A percentile compares a stretch with the other conserved stretches of the same genome.
phyloP scores from a whole-genome alignment of 2,329 filamentous ascomycete species.

The Aspergillus sclerotialis region DNA sequence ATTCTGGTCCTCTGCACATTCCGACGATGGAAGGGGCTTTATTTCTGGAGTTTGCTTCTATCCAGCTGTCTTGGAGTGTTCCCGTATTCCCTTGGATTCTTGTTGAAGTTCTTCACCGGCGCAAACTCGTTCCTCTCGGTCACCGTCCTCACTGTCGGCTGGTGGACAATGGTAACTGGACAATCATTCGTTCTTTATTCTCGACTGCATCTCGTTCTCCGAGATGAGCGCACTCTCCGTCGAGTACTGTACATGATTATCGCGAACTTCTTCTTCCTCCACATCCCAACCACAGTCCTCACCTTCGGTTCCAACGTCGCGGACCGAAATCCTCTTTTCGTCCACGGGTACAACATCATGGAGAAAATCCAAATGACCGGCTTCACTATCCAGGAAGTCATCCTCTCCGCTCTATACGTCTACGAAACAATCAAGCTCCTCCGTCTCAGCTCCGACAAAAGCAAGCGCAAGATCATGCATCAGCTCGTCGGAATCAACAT shows the following conservation, averaged over 20 bases:
- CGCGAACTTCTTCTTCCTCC: constrained; percentile 45
- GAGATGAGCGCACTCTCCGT: constrained; percentile 42
- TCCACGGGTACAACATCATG: constrained; percentile 38
- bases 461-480: constrained; percentile 31
- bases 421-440: constrained; percentile 46
- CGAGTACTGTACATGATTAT: constrained; percentile 53
- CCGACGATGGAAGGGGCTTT: constrained; percentile 32
- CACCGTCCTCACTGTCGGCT: constrained; percentile 46
- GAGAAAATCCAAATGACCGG: constrained; percentile 41
- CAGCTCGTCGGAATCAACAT: constrained; percentile 43
- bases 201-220: constrained; percentile 53
- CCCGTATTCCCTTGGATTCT: constrained; percentile 35
- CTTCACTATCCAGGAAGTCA: constrained; percentile 40
- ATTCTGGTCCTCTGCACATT: constrained; percentile 34
- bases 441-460: constrained; percentile 21
- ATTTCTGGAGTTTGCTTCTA: constrained; percentile 37
- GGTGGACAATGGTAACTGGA: constrained; percentile 56
- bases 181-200: constrained; percentile 58
- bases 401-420: constrained; percentile 46
- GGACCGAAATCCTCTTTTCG: constrained; percentile 18
- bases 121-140: constrained; percentile 26
- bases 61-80: constrained; percentile 30
- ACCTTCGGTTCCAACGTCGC: constrained; percentile 40
- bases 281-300: constrained; percentile 49
- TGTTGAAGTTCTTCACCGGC: constrained; percentile 34